These are phyloP conservation scores for Ceratorhiza oryzae-sativae DNA, from an alignment of 1,284 basidiomycete genomes.

Conservation along the genomic window DNA sequence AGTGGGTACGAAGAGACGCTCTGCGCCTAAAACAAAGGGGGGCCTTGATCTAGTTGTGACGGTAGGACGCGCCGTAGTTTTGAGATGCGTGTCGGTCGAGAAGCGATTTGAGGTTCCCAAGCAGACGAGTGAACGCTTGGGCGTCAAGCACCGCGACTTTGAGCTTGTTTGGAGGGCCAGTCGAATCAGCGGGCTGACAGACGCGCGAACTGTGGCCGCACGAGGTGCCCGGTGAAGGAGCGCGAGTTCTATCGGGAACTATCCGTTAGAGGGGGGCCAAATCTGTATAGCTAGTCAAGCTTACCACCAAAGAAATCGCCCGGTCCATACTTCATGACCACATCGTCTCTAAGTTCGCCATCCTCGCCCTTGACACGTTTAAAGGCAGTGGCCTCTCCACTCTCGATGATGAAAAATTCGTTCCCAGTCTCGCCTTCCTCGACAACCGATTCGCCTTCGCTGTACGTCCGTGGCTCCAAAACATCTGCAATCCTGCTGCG, in stretches of 20 bases:
- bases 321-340: conserved; percentile 79
- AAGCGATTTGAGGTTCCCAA: conserved; percentile 88
- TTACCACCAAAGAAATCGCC: conserved; percentile 98
- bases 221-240: conserved; percentile 86
- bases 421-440: conserved; percentile 93
- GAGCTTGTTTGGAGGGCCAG: conserved; percentile 60
- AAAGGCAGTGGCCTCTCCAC: conserved; percentile 87
- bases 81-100: conserved; percentile 78
- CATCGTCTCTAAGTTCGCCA: conserved; percentile 67
- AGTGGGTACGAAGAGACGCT: neutral
- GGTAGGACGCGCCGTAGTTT: conserved; percentile 29
- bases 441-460: conserved; percentile 87
- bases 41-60: conserved; percentile 12
- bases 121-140: conserved; percentile 90
- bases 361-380: conserved; percentile 71
- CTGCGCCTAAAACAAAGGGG: neutral
- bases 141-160: conserved; percentile 95
- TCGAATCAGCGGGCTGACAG: conserved; percentile 57
- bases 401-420: conserved; percentile 97
- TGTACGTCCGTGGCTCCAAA: conserved; percentile 82
- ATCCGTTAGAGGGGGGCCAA: conserved; percentile 6
- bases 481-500: conserved; percentile 97
- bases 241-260: conserved; percentile 69
- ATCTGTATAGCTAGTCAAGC: conserved; percentile 47
- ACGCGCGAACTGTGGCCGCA: conserved; percentile 91